phyloP scores from a whole-genome alignment of 768 basidiomycete species.

The Trametes cinnabarina region DNA sequence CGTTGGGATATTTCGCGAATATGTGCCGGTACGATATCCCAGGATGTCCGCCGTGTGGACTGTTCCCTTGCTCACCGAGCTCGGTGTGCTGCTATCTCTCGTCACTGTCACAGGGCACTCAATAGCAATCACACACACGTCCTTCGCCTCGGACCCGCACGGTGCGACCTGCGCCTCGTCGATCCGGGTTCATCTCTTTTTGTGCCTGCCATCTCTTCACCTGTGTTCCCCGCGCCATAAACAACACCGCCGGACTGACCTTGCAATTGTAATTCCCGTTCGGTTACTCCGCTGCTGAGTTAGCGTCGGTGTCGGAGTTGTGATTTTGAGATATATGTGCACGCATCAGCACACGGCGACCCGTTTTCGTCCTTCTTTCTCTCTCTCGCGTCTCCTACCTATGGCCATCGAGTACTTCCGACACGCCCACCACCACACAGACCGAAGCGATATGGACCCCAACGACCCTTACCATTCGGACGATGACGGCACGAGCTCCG shows the following conservation, averaged over 20 bases:
- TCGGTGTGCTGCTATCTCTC: not conserved
- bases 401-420: conserved; percentile 18
- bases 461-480: conserved; percentile 18
- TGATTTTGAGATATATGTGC: conserved; percentile 18
- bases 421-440: not conserved
- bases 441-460: conserved; percentile 9
- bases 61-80: not conserved
- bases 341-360: conserved; percentile 24
- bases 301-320: conserved; percentile 26
- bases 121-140: conserved; percentile 1
- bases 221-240: conserved; percentile 1
- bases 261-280: conserved; percentile 15
- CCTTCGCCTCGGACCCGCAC: conserved; percentile 9
- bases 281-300: conserved; percentile 24
- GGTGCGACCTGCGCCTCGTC: conserved; percentile 8
- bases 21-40: no score
- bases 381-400: conserved; percentile 7
- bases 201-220: not conserved
- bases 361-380: conserved; percentile 25
- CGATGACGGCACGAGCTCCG: conserved; percentile 39
- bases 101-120: conserved; percentile 10
- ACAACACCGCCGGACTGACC: conserved; percentile 3
- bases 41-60: not conserved
- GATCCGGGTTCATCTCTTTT: conserved; percentile 6
- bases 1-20: no score